Conservation (phyloP, 2,329 filamentous ascomycete genomes). For the Didymella exigua region DNA sequence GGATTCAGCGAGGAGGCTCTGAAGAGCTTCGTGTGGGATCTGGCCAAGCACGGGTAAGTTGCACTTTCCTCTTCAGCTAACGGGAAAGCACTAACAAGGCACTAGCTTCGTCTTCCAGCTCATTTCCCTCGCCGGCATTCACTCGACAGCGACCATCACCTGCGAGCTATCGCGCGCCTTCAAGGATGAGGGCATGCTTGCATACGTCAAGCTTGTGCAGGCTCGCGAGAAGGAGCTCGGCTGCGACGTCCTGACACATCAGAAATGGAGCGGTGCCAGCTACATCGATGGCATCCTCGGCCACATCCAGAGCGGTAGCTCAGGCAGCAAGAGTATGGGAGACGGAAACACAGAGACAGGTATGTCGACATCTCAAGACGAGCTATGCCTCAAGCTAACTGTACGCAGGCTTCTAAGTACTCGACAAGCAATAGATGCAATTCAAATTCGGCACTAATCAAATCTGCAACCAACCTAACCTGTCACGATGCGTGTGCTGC, state of each 20-base stretch:
- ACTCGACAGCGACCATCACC: conserved; percentile 67
- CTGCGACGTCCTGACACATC: conserved; percentile 91
- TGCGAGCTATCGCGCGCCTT: conserved; percentile 80
- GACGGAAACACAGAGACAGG: conserved; percentile 83
- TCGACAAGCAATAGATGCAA: background rate
- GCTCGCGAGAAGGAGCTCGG: conserved; percentile 86
- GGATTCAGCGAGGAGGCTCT: conserved; percentile 84
- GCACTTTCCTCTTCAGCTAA: conserved; percentile 58
- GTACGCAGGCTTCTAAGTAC: conserved; percentile 4
- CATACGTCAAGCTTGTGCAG: conserved; percentile 95
- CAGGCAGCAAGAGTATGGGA: conserved; percentile 89
- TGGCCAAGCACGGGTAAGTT: conserved; percentile 78
- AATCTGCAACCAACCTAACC: background rate
- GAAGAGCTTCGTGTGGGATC: conserved; percentile 94
- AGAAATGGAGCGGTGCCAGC: conserved; percentile 78
- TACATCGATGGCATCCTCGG: conserved; percentile 91
- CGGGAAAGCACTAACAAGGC: background rate
- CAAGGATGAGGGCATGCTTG: conserved; percentile 92
- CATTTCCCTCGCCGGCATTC: conserved; percentile 68
- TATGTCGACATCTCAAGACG: conserved; percentile 23
- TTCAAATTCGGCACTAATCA: background rate
- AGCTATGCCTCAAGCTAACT: background rate
- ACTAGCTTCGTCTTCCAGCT: conserved; percentile 66
- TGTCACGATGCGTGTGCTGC: background rate
- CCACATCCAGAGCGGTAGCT: conserved; percentile 88